Conservation (phyloP, 2,329 filamentous ascomycete species). For the Penicillium corylophilum region DNA sequence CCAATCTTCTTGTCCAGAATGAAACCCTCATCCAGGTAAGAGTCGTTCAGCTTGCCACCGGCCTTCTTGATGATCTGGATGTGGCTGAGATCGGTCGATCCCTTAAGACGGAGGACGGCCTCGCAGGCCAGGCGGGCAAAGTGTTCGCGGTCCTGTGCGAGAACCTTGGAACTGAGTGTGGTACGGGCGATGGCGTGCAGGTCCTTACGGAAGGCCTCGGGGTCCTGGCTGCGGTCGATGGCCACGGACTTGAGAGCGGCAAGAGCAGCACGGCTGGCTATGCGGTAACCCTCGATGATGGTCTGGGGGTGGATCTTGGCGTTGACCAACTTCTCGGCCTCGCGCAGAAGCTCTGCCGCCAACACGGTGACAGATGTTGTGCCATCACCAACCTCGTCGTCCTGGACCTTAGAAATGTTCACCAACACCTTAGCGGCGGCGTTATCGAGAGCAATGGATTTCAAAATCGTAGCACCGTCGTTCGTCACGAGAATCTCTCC, state of each 20-base stretch:
- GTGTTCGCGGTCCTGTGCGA: slow-evolving; percentile 88
- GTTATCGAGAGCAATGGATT: slow-evolving; percentile 97
- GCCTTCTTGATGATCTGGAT: slow-evolving; percentile 99
- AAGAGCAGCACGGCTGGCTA: slow-evolving; percentile 88
- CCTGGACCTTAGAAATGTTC: slow-evolving; percentile 99
- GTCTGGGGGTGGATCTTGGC: slow-evolving; percentile 99
- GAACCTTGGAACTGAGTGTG: slow-evolving; percentile 94
- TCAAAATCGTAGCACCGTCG: slow-evolving; percentile 96
- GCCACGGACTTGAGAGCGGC: slow-evolving; percentile 79
- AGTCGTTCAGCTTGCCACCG: slow-evolving; percentile 94
- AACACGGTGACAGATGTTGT: slow-evolving; percentile 97
- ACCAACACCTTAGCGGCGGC: slow-evolving; percentile 97
- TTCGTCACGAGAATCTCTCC: slow-evolving; percentile 98
- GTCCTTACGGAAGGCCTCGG: slow-evolving; percentile 83
- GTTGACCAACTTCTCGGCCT: slow-evolving; percentile 95
- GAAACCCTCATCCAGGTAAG: slow-evolving; percentile 96
- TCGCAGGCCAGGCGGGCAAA: slow-evolving; percentile 89
- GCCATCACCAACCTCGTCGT: slow-evolving; percentile 97
- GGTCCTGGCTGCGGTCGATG: slow-evolving; percentile 83
- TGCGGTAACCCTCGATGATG: slow-evolving; percentile 97
- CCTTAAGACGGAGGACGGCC: slow-evolving; percentile 84
- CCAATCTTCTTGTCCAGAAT: slow-evolving; percentile 99
- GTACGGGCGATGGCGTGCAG: slow-evolving; percentile 88
- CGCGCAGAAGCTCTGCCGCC: slow-evolving; percentile 88
- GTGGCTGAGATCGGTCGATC: slow-evolving; percentile 89